A percentile compares a stretch with the other conserved stretches of the same genome.
Evolutionary conservation across 2,329 filamentous ascomycete genomes (phyloP).

Genomic region (Ophiostoma quercus): DNA sequence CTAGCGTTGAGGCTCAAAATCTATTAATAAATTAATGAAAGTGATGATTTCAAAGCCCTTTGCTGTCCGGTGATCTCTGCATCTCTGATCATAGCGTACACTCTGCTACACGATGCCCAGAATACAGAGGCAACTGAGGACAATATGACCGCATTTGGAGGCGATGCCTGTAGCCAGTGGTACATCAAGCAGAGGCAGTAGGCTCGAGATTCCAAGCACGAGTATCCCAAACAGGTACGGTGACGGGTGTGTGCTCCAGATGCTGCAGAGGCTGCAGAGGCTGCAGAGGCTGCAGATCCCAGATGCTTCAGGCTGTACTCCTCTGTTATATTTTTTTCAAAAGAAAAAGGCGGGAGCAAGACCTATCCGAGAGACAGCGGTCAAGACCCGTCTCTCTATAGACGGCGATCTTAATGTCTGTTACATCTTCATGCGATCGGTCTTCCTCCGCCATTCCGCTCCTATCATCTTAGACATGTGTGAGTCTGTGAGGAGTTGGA

Average conservation of each 20-base stretch:
- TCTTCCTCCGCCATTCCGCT: slow-evolving; percentile 1
- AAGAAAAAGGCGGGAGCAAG: background rate
- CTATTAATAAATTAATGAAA: background rate
- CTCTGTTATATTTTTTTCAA: background rate
- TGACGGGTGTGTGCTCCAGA: background rate
- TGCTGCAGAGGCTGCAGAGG: too few species aligned
- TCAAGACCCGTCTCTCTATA: background rate
- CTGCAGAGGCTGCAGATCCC: background rate
- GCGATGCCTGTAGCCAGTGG: background rate
- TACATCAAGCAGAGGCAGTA: background rate
- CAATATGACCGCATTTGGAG: slow-evolving; percentile 1
- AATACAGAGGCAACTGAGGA: background rate
- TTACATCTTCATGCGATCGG: background rate
- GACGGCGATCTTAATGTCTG: background rate
- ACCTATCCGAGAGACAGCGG: background rate
- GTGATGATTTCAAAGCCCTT: background rate
- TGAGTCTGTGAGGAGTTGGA: background rate
- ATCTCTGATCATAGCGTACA: background rate
- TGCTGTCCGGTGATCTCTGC: background rate
- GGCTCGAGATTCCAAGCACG: background rate
- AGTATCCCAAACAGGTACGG: background rate
- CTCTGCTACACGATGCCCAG: background rate
- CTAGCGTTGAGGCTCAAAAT: background rate
- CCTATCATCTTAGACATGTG: slow-evolving; percentile 1
- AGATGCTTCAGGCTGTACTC: background rate